These are phyloP conservation scores for Monosporascus ibericus DNA, from an alignment of 2,329 filamentous ascomycete genomes.

Conservation along the genomic window DNA sequence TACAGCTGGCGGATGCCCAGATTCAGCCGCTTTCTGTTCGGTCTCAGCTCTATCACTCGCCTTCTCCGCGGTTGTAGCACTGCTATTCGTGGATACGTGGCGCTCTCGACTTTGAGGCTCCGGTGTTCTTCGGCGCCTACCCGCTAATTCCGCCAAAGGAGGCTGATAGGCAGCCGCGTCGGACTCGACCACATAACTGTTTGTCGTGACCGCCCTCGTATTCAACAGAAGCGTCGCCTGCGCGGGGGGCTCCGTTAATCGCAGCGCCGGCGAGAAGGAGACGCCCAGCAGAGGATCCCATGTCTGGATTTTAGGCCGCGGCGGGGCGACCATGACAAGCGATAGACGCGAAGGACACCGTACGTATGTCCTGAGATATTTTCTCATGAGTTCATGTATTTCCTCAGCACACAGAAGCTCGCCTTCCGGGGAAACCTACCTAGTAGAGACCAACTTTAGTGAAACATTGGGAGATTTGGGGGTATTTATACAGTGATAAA, in stretches of 20 bases:
- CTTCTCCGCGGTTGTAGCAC: not conserved
- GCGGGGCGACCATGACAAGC: constrained; percentile 17
- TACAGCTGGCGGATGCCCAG: constrained; percentile 29
- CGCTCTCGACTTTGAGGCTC: not conserved
- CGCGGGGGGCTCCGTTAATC: constrained; percentile 7
- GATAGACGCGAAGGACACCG: not conserved
- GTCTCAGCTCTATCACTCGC: not conserved
- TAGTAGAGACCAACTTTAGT: constrained; percentile 8
- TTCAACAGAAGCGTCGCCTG: constrained; percentile 5
- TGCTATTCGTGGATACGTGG: not conserved
- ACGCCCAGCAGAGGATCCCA: constrained; percentile 30
- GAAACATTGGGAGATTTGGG: constrained; percentile 17
- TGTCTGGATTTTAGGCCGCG: constrained; percentile 20
- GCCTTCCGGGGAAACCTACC: constrained; percentile 11
- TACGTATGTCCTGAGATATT: constrained; percentile 5
- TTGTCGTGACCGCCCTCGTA: not conserved
- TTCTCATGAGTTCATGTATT: constrained; percentile 6
- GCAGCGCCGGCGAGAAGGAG: constrained; percentile 19
- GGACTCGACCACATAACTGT: not conserved
- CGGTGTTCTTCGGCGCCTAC: no score
- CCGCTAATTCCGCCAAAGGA: not conserved
- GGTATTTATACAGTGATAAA: constrained; percentile 13
- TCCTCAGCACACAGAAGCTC: not conserved
- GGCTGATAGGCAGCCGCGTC: not conserved
- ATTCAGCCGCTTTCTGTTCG: constrained; percentile 13